Evolutionary conservation across 768 basidiomycete genomes (phyloP).

Genomic region (Auricularia auricula-judae): DNA sequence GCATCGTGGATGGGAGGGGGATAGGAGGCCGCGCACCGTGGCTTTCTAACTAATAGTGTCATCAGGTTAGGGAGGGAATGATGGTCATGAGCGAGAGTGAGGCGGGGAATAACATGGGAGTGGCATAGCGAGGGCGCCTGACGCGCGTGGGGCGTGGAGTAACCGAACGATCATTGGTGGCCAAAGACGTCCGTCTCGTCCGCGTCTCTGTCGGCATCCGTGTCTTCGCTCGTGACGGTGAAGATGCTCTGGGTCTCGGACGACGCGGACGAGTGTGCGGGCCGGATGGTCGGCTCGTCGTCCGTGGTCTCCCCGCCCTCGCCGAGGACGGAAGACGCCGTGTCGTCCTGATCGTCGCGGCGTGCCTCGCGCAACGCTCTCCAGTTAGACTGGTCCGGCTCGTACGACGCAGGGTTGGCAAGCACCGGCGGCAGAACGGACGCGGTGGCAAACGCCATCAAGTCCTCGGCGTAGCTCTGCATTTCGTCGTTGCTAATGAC

Average conservation of each 20-base stretch:
- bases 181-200: constrained; percentile 16
- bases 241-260: constrained; percentile 24
- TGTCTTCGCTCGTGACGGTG: constrained; percentile 25
- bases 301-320: constrained; percentile 48
- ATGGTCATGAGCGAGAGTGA: background rate
- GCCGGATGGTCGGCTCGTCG: constrained; percentile 74
- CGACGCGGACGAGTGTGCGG: constrained; percentile 29
- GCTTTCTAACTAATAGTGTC: background rate
- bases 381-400: background rate
- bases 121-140: too few relatives aligned
- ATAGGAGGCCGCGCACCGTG: background rate
- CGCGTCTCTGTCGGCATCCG: constrained; percentile 19
- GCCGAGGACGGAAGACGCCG: constrained; percentile 32
- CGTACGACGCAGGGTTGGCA: background rate
- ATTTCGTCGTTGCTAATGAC: constrained; percentile 84
- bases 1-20: too few relatives aligned
- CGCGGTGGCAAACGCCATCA: constrained; percentile 44
- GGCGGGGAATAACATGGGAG: background rate
- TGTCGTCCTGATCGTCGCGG: constrained; percentile 16
- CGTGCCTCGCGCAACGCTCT: background rate
- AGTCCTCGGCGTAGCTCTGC: constrained; percentile 88
- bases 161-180: background rate
- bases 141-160: too few relatives aligned
- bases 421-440: background rate
- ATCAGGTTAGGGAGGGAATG: background rate